phyloP scores from a whole-genome alignment of 163 green algal genomes.

The Scenedesmus sp. region DNA sequence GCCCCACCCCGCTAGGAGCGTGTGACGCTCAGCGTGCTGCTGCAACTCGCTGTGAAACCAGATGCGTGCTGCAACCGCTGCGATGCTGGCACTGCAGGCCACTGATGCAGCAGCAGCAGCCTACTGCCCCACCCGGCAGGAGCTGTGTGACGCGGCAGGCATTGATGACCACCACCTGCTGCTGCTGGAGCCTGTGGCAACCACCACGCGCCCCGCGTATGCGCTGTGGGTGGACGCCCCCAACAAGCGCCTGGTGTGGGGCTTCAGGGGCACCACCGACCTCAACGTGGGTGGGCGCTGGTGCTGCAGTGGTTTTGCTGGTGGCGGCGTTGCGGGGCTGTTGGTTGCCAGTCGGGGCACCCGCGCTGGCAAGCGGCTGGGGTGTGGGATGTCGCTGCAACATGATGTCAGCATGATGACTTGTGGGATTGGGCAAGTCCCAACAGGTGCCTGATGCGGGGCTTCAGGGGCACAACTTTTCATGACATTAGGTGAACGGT shows the following conservation, averaged over 20 bases:
- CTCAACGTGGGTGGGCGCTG: slow-evolving; percentile 25
- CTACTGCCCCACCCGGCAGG: background rate
- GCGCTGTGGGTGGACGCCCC: slow-evolving; percentile 35
- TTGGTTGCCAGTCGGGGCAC: no score
- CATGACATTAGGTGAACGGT: no score
- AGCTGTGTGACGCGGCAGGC: slow-evolving; percentile 7
- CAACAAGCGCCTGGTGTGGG: slow-evolving; percentile 43
- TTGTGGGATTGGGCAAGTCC: no score
- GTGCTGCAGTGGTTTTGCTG: background rate
- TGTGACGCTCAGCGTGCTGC: background rate
- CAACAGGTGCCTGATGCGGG: no score
- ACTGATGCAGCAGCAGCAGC: slow-evolving; percentile 36
- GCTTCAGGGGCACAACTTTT: no score
- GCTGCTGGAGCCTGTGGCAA: slow-evolving; percentile 33
- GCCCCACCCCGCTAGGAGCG: background rate
- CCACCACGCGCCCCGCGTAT: slow-evolving; percentile 48
- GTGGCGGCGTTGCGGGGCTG: no score
- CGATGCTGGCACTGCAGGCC: background rate
- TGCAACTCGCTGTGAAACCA: background rate
- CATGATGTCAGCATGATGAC: no score
- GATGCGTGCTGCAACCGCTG: background rate
- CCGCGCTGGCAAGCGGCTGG: no score
- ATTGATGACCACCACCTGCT: slow-evolving; percentile 26
- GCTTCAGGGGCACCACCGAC: slow-evolving; percentile 53
- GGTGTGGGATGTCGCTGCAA: no score